phyloP scores from a whole-genome alignment of 179 eudicot genomes.

The Pouteria campechiana region DNA sequence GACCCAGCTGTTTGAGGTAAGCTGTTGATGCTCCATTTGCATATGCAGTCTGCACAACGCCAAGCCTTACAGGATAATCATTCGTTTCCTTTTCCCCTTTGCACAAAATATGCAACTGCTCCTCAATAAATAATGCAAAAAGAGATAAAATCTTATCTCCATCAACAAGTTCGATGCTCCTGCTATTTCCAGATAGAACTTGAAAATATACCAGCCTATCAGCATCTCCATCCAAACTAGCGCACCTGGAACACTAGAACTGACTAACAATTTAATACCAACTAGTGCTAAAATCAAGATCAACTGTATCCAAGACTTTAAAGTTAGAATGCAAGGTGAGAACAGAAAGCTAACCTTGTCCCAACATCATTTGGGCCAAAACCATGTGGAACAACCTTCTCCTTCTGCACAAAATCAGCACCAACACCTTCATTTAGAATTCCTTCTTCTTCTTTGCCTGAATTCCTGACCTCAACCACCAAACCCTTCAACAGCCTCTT shows the following conservation, averaged over 20 bases:
- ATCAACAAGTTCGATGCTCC: constrained; percentile 67
- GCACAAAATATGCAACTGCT: constrained; percentile 44
- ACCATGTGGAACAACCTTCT: constrained; percentile 60
- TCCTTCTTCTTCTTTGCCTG: constrained; percentile 62
- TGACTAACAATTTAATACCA: constrained; percentile 25
- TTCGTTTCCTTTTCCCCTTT: constrained; percentile 13
- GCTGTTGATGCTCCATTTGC: constrained; percentile 95
- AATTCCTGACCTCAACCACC: constrained; percentile 60
- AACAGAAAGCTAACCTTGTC: constrained; percentile 49
- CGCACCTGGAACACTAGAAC: constrained; percentile 85
- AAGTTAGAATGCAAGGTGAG: neutral
- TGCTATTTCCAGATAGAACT: constrained; percentile 30
- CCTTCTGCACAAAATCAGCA: constrained; percentile 99
- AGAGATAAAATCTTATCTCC: constrained; percentile 90
- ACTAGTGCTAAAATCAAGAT: neutral
- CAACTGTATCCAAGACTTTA: neutral
- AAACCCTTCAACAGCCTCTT: constrained; percentile 34
- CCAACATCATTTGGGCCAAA: constrained; percentile 66
- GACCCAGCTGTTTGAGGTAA: constrained; percentile 57
- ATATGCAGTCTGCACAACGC: constrained; percentile 91
- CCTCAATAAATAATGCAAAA: constrained; percentile 66
- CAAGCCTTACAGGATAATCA: constrained; percentile 36
- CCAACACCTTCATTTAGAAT: constrained; percentile 88
- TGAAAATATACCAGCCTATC: constrained; percentile 88
- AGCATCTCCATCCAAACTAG: constrained; percentile 97